Conservation (phyloP, 768 basidiomycete species). For the Boletus patriciae region DNA sequence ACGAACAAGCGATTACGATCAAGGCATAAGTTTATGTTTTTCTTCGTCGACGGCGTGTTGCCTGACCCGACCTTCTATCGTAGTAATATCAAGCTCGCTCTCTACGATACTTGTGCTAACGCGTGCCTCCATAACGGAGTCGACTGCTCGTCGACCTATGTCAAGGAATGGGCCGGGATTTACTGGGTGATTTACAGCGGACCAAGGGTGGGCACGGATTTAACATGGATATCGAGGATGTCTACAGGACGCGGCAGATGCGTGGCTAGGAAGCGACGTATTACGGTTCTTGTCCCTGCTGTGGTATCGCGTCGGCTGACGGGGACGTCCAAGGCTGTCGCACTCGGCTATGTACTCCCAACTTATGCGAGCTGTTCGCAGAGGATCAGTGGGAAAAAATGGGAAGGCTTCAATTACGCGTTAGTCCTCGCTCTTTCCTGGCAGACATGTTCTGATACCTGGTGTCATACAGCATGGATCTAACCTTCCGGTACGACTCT, state of each 20-base stretch:
- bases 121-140: conserved; percentile 40
- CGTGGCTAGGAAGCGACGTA: conserved; percentile 76
- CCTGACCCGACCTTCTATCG: not conserved
- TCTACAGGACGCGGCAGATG: conserved; percentile 76
- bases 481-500: conserved; percentile 52
- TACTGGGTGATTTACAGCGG: conserved; percentile 61
- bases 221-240: conserved; percentile 61
- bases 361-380: conserved; percentile 86
- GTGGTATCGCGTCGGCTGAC: not conserved
- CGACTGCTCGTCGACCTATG: conserved; percentile 57
- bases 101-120: conserved; percentile 82
- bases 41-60: not conserved
- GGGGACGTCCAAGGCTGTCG: conserved; percentile 67
- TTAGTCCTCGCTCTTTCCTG: conserved; percentile 35
- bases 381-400: conserved; percentile 95
- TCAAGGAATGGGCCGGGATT: conserved; percentile 62
- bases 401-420: conserved; percentile 91
- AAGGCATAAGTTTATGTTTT: conserved; percentile 53
- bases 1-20: conserved; percentile 75
- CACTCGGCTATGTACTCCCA: conserved; percentile 77
- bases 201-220: conserved; percentile 43
- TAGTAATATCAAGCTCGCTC: conserved; percentile 86
- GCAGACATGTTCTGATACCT: not conserved
- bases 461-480: conserved; percentile 17
- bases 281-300: not conserved